Conservation (phyloP, 768 basidiomycete genomes). For the Agrocybe pediades region DNA sequence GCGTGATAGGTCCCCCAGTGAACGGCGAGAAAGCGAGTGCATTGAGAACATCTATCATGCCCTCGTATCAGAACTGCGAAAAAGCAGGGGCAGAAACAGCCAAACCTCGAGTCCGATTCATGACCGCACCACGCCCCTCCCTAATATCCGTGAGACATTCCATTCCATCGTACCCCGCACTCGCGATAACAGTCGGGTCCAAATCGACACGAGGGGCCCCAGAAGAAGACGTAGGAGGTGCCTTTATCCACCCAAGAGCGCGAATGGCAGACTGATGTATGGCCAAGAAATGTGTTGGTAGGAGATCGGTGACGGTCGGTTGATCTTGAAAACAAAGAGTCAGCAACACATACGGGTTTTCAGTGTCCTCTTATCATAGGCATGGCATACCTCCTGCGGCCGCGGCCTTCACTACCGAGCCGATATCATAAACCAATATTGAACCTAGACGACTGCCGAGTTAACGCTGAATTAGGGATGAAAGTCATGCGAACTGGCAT, state of each 20-base stretch:
- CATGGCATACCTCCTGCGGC: slow-evolving; percentile 28
- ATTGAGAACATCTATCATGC: slow-evolving; percentile 64
- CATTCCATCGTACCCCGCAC: slow-evolving; percentile 81
- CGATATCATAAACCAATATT: slow-evolving; percentile 61
- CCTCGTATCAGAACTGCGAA: neutral
- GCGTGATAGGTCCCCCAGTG: slow-evolving; percentile 69
- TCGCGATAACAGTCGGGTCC: slow-evolving; percentile 74
- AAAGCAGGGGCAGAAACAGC: no score
- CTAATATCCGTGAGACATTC: slow-evolving; percentile 78
- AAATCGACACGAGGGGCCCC: slow-evolving; percentile 47
- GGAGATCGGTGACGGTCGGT: slow-evolving; percentile 37
- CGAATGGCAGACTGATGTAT: slow-evolving; percentile 83
- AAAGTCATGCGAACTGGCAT: neutral
- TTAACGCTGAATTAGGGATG: slow-evolving; percentile 6
- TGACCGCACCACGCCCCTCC: slow-evolving; percentile 62
- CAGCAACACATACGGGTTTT: no score
- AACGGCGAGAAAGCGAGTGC: slow-evolving; percentile 68
- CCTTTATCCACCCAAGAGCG: slow-evolving; percentile 71
- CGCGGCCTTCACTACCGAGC: slow-evolving; percentile 36
- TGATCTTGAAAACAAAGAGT: slow-evolving; percentile 18
- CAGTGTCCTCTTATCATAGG: neutral
- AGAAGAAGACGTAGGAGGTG: slow-evolving; percentile 53
- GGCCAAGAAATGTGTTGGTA: slow-evolving; percentile 73
- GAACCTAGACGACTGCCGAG: slow-evolving; percentile 45
- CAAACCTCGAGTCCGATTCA: slow-evolving; percentile 79